Conservation (phyloP, 1,139 yeast species). For the Geotrichum phurueaensis region DNA sequence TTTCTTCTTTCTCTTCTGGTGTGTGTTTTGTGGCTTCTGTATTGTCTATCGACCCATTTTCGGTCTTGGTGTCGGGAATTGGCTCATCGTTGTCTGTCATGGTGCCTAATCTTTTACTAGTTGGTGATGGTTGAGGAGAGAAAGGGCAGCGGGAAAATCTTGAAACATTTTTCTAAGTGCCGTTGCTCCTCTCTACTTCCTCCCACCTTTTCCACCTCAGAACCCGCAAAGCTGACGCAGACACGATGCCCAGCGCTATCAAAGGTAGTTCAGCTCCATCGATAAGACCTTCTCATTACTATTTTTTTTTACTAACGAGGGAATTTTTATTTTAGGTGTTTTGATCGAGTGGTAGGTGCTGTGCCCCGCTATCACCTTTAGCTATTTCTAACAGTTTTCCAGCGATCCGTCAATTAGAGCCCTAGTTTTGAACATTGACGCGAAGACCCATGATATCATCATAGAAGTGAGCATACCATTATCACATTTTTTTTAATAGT, state of each 20-base stretch:
- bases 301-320: not conserved
- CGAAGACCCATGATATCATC: slow-evolving; percentile 65
- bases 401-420: slow-evolving; percentile 93
- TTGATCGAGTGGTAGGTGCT: slow-evolving; percentile 32
- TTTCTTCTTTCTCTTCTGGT: slow-evolving; percentile 19
- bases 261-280: slow-evolving; percentile 22
- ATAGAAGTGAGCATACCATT: slow-evolving; percentile 41
- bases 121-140: not conserved
- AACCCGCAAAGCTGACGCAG: not conserved
- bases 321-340: slow-evolving; percentile 9
- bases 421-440: slow-evolving; percentile 71
- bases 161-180: not conserved
- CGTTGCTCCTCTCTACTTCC: not conserved
- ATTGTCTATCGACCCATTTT: not conserved
- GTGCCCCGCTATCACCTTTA: slow-evolving; percentile 15
- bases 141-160: not conserved
- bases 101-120: not conserved
- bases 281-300: not conserved
- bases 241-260: slow-evolving; percentile 29
- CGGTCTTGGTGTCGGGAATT: not conserved
- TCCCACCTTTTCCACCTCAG: not conserved
- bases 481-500: not conserved
- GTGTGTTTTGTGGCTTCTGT: not conserved
- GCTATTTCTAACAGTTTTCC: not conserved
- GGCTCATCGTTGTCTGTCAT: not conserved